A percentile compares a stretch with the other conserved stretches of the same genome.
These are phyloP conservation scores for Canariomyces notabilis DNA, from an alignment of 2,329 filamentous ascomycete genomes.

Conservation along the genomic window DNA sequence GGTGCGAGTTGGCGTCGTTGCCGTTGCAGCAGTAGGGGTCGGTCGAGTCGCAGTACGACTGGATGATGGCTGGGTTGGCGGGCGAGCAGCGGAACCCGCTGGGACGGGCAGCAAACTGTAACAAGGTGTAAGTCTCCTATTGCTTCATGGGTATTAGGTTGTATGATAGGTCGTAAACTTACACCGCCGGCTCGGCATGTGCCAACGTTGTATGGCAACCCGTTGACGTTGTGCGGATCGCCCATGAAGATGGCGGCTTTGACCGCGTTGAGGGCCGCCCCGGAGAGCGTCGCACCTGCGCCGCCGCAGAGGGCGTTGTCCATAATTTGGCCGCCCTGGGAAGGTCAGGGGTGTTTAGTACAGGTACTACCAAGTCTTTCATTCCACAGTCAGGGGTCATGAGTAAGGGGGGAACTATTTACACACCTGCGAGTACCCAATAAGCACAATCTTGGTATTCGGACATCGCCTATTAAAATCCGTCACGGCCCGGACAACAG, in stretches of 20 bases:
- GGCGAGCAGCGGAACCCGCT: slow-evolving; percentile 53
- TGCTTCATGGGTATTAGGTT: too few relatives aligned
- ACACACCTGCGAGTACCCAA: slow-evolving; percentile 52
- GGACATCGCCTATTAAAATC: slow-evolving; percentile 53
- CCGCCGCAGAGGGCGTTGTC: slow-evolving; percentile 61
- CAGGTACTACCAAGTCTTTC: not conserved
- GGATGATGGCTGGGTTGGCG: slow-evolving; percentile 45
- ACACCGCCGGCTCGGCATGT: slow-evolving; percentile 54
- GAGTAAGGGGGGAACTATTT: too few relatives aligned
- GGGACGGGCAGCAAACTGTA: slow-evolving; percentile 58
- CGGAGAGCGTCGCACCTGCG: slow-evolving; percentile 41
- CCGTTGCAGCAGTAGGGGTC: slow-evolving; percentile 66
- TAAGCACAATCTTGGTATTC: slow-evolving; percentile 51
- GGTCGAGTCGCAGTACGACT: slow-evolving; percentile 60
- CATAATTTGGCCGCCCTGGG: slow-evolving; percentile 59
- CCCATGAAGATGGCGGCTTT: slow-evolving; percentile 64
- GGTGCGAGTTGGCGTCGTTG: slow-evolving; percentile 54
- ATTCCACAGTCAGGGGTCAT: too few relatives aligned
- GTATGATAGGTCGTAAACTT: too few relatives aligned
- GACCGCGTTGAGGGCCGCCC: slow-evolving; percentile 48
- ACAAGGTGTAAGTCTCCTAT: too few relatives aligned
- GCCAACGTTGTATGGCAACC: slow-evolving; percentile 55
- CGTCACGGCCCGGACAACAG: slow-evolving; percentile 56
- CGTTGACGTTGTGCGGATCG: slow-evolving; percentile 52
- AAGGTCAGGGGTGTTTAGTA: not conserved